Conservation (phyloP, 331 rosid genomes). For the Stylosanthes scabra region DNA sequence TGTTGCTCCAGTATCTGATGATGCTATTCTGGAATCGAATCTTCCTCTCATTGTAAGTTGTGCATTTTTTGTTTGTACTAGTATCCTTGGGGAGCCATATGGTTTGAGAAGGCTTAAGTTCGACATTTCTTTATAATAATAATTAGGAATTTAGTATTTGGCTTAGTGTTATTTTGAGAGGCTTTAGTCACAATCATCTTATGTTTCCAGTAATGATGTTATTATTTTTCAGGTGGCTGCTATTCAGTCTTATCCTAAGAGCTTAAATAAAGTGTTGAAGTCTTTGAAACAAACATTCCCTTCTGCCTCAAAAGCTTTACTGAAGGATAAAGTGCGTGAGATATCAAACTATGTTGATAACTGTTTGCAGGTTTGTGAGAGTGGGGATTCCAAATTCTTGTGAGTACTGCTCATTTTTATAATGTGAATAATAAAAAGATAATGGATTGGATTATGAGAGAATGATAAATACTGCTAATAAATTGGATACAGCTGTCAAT, state of each 20-base stretch:
- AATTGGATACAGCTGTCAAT: conserved; percentile 1
- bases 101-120: neutral
- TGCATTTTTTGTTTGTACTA: conserved; percentile 22
- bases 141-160: conserved; percentile 5
- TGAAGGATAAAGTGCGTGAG: conserved; percentile 82
- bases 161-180: neutral
- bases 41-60: conserved; percentile 63
- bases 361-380: conserved; percentile 78
- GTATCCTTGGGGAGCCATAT: neutral
- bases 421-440: conserved; percentile 24
- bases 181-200: neutral
- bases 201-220: conserved; percentile 2
- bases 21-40: conserved; percentile 49
- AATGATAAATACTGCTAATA: neutral
- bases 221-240: conserved; percentile 66
- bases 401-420: conserved; percentile 30
- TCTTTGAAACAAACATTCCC: conserved; percentile 81
- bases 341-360: conserved; percentile 79
- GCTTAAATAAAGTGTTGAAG: conserved; percentile 69
- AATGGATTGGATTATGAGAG: neutral
- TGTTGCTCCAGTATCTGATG: conserved; percentile 39
- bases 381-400: conserved; percentile 21
- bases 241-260: conserved; percentile 74
- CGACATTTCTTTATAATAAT: neutral
- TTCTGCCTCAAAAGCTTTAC: conserved; percentile 61